These are phyloP conservation scores for Rosellinia necatrix DNA, from an alignment of 2,329 filamentous ascomycete species.

Conservation along the genomic window DNA sequence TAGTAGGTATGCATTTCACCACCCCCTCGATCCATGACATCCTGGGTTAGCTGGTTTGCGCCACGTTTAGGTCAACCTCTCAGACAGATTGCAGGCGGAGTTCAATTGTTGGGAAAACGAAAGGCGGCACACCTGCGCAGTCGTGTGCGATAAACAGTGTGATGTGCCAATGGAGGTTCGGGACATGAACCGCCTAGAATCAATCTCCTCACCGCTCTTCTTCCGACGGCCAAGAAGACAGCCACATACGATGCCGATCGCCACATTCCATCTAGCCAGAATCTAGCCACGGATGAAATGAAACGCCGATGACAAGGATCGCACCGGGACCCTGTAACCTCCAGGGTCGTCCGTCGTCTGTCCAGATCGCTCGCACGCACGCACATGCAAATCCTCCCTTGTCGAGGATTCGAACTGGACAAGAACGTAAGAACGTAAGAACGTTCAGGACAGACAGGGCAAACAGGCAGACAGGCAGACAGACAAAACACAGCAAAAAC, in stretches of 20 bases:
- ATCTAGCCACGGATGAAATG: slow-evolving; percentile 20
- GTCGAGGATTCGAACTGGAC: background rate
- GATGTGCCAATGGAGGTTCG: background rate
- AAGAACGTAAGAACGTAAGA: background rate
- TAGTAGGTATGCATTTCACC: too few relatives aligned
- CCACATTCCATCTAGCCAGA: slow-evolving; percentile 16
- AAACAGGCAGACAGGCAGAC: too few relatives aligned
- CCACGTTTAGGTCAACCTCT: too few relatives aligned
- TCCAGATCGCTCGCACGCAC: slow-evolving; percentile 5
- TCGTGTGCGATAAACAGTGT: background rate
- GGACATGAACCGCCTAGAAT: background rate
- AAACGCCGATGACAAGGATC: slow-evolving; percentile 15
- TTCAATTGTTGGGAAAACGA: too few relatives aligned
- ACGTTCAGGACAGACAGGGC: too few relatives aligned
- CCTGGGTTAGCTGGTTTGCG: too few relatives aligned
- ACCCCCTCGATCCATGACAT: too few relatives aligned
- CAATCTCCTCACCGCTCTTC: slow-evolving; percentile 17
- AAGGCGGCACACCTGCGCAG: background rate
- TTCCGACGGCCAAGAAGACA: slow-evolving; percentile 8
- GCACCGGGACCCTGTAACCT: slow-evolving; percentile 9
- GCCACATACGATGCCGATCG: slow-evolving; percentile 13
- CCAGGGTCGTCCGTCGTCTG: background rate
- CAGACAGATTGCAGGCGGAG: too few relatives aligned
- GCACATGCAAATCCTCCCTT: background rate
- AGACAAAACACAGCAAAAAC: background rate